Evolutionary conservation across 169 alveolate species (phyloP).

Genomic region (Theileria equi): DNA sequence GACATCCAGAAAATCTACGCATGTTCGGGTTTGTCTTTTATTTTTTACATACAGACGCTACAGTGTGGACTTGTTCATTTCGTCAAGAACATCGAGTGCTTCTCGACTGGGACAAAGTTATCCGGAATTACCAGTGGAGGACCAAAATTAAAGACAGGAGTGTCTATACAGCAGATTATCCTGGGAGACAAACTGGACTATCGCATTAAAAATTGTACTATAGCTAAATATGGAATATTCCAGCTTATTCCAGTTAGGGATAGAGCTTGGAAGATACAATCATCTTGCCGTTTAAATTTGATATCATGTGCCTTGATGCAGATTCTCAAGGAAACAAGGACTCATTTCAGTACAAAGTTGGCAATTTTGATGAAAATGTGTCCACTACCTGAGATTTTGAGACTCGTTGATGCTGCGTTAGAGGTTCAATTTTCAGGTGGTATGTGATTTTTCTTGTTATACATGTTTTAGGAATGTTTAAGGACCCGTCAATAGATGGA

Average conservation of each 20-base stretch:
- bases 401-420: slow-evolving; percentile 14
- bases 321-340: slow-evolving; percentile 12
- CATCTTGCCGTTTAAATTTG: slow-evolving; percentile 7
- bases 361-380: background rate
- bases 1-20: background rate
- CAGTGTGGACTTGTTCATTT: too few relatives aligned
- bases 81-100: too few relatives aligned
- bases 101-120: too few relatives aligned
- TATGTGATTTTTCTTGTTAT: background rate
- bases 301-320: slow-evolving; percentile 7
- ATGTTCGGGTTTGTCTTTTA: slow-evolving; percentile 7
- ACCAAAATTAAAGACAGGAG: too few relatives aligned
- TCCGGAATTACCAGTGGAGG: too few relatives aligned
- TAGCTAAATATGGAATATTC: background rate
- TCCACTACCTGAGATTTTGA: slow-evolving; percentile 9
- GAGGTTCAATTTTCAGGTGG: slow-evolving; percentile 47
- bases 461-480: background rate
- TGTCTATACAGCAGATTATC: too few relatives aligned
- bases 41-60: too few relatives aligned
- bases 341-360: slow-evolving; percentile 20
- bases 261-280: background rate
- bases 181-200: too few relatives aligned
- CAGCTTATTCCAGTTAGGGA: background rate
- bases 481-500: slow-evolving; percentile 12
- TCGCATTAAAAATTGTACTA: background rate